A percentile compares a stretch with the other conserved stretches of the same genome.
phyloP scores from a whole-genome alignment of 352 stramenopile species.

The Globisporangium cystogenes region DNA sequence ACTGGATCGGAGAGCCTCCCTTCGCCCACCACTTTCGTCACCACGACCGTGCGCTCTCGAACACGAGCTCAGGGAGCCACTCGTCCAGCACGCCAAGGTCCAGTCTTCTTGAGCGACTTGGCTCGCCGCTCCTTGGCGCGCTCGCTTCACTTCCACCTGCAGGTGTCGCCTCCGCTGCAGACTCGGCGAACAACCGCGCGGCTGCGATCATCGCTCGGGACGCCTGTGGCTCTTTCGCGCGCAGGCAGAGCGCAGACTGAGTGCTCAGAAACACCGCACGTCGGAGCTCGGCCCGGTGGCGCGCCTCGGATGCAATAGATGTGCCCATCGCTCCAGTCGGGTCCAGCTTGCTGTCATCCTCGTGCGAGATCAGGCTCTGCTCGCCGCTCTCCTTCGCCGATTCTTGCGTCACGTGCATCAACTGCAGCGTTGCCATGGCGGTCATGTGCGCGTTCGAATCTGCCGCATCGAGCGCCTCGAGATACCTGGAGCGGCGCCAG shows the following conservation, averaged over 20 bases:
- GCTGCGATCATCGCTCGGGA: conserved; percentile 10
- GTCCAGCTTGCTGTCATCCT: not conserved
- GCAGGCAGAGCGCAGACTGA: conserved; percentile 17
- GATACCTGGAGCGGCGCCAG: conserved; percentile 32
- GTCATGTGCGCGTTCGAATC: conserved; percentile 53
- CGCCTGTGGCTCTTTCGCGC: conserved; percentile 11
- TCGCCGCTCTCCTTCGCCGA: not conserved
- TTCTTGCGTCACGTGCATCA: conserved; percentile 5
- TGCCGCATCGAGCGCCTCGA: conserved; percentile 25
- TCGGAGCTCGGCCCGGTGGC: not conserved
- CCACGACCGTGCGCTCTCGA: not conserved
- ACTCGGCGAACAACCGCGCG: conserved; percentile 4
- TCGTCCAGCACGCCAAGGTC: conserved; percentile 4
- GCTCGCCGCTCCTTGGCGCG: not conserved
- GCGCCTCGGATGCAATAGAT: not conserved
- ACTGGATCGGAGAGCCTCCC: not conserved
- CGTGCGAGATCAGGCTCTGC: not conserved
- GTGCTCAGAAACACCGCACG: conserved; percentile 10
- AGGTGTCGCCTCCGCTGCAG: not conserved
- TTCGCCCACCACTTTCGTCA: not conserved
- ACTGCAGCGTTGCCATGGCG: conserved; percentile 22
- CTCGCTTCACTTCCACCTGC: not conserved
- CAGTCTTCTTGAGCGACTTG: not conserved
- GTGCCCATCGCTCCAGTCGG: no score
- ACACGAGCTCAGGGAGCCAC: conserved; percentile 11